phyloP scores from a whole-genome alignment of 805 yeast species.

The Kluyveromyces dobzhanskii region DNA sequence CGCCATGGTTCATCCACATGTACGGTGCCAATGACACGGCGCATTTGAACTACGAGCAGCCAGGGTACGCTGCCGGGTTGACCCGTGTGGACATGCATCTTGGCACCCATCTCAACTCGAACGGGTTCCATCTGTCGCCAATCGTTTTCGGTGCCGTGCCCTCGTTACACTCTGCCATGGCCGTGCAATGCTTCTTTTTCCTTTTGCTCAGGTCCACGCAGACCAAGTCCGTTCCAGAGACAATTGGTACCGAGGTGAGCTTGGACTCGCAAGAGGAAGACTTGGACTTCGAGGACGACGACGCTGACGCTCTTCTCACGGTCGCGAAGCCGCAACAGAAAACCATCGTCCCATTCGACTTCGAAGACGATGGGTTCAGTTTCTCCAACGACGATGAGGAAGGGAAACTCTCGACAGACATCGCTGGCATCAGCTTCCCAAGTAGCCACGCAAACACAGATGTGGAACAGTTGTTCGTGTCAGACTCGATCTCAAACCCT shows the following conservation, averaged over 20 bases:
- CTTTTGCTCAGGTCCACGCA: constrained; percentile 32
- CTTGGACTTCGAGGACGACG: no score
- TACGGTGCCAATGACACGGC: constrained; percentile 44
- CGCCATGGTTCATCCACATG: constrained; percentile 64
- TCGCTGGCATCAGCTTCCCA: no score
- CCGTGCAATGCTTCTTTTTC: constrained; percentile 39
- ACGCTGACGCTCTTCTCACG: no score
- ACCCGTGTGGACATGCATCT: constrained; percentile 55
- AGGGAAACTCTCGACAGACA: no score
- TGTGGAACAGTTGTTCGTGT: no score
- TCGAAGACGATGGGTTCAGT: no score
- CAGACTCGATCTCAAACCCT: no score
- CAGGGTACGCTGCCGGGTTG: constrained; percentile 65
- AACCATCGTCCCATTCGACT: no score
- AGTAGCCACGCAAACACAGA: no score
- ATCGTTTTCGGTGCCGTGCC: constrained; percentile 64
- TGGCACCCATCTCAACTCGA: constrained; percentile 51
- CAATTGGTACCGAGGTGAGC: not conserved
- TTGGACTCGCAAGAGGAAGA: no score
- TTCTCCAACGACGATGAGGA: no score
- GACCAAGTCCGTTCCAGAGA: constrained; percentile 13
- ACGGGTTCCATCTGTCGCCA: constrained; percentile 60
- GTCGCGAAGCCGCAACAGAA: no score
- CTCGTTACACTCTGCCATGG: constrained; percentile 59
- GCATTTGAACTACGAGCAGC: constrained; percentile 50